These are phyloP conservation scores for Coniochaeta sp. DNA, from an alignment of 2,329 filamentous ascomycete genomes.

Conservation along the genomic window DNA sequence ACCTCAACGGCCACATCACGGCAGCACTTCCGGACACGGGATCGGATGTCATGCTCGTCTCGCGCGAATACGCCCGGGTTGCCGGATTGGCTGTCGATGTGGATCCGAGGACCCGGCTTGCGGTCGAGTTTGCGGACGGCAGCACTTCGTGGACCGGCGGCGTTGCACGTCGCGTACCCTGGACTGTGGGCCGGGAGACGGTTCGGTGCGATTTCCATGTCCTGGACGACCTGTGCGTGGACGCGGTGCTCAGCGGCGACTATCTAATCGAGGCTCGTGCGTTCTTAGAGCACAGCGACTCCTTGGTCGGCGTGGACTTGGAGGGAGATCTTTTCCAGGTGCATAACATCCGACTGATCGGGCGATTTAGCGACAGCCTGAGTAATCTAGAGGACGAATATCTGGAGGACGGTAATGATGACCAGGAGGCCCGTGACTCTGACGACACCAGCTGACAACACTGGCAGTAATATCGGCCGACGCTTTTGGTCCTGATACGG, in stretches of 20 bases:
- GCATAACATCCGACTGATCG: constrained; percentile 1
- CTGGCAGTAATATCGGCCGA: neutral
- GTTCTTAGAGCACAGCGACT: constrained; percentile 2
- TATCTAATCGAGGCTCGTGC: constrained; percentile 7
- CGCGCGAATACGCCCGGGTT: constrained; percentile 5
- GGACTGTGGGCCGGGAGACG: neutral
- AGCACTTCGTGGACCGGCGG: constrained; percentile 5
- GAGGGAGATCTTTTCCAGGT: neutral
- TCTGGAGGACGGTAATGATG: neutral
- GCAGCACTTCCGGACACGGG: constrained; percentile 5
- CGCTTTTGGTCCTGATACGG: neutral
- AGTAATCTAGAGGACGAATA: neutral
- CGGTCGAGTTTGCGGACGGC: constrained; percentile 1
- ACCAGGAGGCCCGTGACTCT: neutral
- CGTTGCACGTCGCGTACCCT: constrained; percentile 3
- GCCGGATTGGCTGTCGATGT: neutral
- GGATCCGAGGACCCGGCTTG: neutral
- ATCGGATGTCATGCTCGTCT: constrained; percentile 9
- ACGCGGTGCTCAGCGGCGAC: constrained; percentile 8
- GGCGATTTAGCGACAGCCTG: neutral
- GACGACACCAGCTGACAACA: too few species aligned
- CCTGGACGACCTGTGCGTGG: constrained; percentile 7
- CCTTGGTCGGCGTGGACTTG: neutral
- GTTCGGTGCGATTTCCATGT: constrained; percentile 9
- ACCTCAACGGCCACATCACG: constrained; percentile 2